A percentile compares a stretch with the other conserved stretches of the same genome.
Evolutionary conservation across 2,329 filamentous ascomycete species (phyloP).

Genomic region (Endothia cerciana): DNA sequence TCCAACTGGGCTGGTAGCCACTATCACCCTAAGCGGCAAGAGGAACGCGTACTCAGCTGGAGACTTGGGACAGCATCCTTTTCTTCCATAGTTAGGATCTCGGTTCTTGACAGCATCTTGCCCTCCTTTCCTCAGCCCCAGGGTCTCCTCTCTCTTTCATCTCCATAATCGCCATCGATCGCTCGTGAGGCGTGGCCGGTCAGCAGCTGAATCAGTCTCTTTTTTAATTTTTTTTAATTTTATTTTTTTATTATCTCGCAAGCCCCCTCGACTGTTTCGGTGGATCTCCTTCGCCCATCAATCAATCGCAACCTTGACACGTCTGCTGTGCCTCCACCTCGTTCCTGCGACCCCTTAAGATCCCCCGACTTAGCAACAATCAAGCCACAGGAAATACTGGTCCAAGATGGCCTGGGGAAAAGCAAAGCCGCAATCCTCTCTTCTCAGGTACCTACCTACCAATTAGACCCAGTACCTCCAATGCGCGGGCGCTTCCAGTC

Average conservation of each 20-base stretch:
- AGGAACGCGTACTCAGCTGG: background rate
- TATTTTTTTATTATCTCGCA: background rate
- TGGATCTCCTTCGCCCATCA: slow-evolving; percentile 7
- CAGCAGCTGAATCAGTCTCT: background rate
- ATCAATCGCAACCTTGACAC: background rate
- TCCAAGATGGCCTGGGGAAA: slow-evolving; percentile 28
- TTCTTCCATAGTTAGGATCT: slow-evolving; percentile 4
- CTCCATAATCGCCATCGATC: background rate
- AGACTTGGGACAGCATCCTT: background rate
- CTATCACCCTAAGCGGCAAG: background rate
- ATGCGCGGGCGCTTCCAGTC: background rate
- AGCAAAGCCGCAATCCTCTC: slow-evolving; percentile 19
- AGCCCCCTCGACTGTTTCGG: background rate
- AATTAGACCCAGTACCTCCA: background rate
- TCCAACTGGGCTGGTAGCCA: background rate
- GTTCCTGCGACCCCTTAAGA: background rate
- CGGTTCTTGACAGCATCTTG: background rate
- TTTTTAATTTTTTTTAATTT: no score
- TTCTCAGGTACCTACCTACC: slow-evolving; percentile 21
- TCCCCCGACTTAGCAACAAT: background rate
- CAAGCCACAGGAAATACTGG: background rate
- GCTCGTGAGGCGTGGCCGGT: background rate
- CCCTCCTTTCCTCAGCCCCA: background rate
- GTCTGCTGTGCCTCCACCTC: slow-evolving; percentile 7
- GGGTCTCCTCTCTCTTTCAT: background rate